These are phyloP conservation scores for Xylaria flabelliformis DNA, from an alignment of 495 filamentous ascomycete genomes.

Conservation along the genomic window DNA sequence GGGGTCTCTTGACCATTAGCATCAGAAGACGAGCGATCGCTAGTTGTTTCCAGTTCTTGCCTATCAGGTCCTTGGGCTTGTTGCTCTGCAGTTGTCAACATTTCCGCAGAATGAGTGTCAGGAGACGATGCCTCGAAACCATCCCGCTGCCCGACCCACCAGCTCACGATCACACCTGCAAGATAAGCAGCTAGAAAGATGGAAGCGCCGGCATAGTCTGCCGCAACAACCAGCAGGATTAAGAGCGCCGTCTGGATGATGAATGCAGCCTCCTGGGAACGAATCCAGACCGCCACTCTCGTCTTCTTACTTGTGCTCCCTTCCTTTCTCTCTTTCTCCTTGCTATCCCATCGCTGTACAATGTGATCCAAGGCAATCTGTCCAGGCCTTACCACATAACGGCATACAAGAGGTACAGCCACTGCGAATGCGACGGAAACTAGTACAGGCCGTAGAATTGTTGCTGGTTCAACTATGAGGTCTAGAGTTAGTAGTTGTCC, in stretches of 20 bases:
- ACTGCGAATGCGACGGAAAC: constrained; percentile 64
- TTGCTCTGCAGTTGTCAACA: not conserved
- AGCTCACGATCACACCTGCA: constrained; percentile 63
- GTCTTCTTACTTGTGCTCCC: constrained; percentile 4
- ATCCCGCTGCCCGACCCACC: constrained; percentile 48
- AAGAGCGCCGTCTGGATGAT: constrained; percentile 54
- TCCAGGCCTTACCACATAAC: constrained; percentile 50
- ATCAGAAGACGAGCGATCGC: not conserved
- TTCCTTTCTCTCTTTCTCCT: constrained; percentile 31
- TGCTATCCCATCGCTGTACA: constrained; percentile 25
- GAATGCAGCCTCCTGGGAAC: constrained; percentile 42
- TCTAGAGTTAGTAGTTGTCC: not conserved
- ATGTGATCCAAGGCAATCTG: constrained; percentile 12
- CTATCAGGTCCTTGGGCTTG: not conserved
- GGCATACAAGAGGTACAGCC: constrained; percentile 53
- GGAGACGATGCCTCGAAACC: not conserved
- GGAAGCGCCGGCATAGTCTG: constrained; percentile 70
- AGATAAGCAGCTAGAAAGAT: constrained; percentile 74
- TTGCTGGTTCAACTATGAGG: constrained; percentile 39
- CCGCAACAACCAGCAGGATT: constrained; percentile 60
- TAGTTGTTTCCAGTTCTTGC: not conserved
- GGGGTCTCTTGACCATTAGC: not conserved
- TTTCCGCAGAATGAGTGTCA: not conserved
- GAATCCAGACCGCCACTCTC: not conserved
- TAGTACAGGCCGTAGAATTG: constrained; percentile 63